Base-by-base conservation (phyloP, 2,329 filamentous ascomycete genomes). In the Fusarium clavum region DNA sequence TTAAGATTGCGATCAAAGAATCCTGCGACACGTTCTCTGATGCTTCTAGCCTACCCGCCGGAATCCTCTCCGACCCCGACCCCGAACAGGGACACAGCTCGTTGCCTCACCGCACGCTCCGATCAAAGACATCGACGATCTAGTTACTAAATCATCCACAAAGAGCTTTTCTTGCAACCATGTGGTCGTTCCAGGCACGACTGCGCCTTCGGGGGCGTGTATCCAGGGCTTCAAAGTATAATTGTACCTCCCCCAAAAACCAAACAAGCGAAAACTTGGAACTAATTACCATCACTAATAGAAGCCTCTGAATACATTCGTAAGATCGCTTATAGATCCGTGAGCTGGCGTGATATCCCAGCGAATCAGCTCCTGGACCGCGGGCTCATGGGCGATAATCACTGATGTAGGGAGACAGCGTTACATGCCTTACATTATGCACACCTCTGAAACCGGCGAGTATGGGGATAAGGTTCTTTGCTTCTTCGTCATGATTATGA, bases 301-400 rank as follows among this genome's bases (percentile, higher is more conserved):
- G 25, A 22, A 46, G 10, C 24, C n/a, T 29, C 14, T 11, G 12
- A 12, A 43, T 43, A 20, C 24, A 43, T 53, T 43, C n/a, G 43
- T 41, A 62, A 43, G 32, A 62, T 59, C 45, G 44, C 34, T 70
- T 56, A 30, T 24, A 64, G 30, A 47, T 61, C 43, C 32, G 38
- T 53, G 43, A 56, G 49, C 27, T 54, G 48, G 14, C 44, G 16
- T 60, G 25, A 16, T 24, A 18, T n/a, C 12, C 46, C 60, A 51
- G 47, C 73, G 69, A 75, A 75, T 75, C 73, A 72, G 60, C 51
- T 54, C 20, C 14, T 44, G 10, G 18, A 56, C 48, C 57, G 58
- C 43, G 41, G 27, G 57, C 73, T 72, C 73, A 75, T 73, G 73
- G 73, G 65, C 43, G 13, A 34, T 40, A 38, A 53, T n/a, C 49